Evolutionary conservation across 768 basidiomycete genomes (phyloP).

Genomic region (Russula olivacea): DNA sequence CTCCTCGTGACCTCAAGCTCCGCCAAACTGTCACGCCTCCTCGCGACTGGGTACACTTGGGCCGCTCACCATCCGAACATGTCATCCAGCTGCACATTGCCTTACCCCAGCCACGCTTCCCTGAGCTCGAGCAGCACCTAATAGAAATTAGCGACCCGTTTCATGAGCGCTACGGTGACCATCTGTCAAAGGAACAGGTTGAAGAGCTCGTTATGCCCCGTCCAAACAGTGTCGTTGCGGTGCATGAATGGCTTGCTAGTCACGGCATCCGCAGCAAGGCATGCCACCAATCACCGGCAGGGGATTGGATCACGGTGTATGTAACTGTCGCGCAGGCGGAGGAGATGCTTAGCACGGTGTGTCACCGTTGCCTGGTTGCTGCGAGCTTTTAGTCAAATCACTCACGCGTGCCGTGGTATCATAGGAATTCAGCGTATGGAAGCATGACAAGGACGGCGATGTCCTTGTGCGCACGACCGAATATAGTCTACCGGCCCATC

Average conservation of each 20-base stretch:
- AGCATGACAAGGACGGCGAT: constrained; percentile 45
- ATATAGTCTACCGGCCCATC: constrained; percentile 51
- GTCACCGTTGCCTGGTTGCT: neutral
- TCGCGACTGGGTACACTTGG: constrained; percentile 42
- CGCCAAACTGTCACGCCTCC: constrained; percentile 46
- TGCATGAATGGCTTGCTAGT: constrained; percentile 49
- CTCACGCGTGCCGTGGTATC: neutral
- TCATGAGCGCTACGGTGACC: constrained; percentile 27
- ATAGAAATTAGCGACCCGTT: constrained; percentile 28
- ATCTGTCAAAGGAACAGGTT: constrained; percentile 53
- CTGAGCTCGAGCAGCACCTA: constrained; percentile 27
- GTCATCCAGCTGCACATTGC: constrained; percentile 44
- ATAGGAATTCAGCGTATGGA: constrained; percentile 54
- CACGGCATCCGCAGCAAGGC: constrained; percentile 47
- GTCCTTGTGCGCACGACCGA: constrained; percentile 50
- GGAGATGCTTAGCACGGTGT: constrained; percentile 54
- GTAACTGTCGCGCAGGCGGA: constrained; percentile 51
- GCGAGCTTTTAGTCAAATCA: neutral
- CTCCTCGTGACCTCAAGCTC: constrained; percentile 28
- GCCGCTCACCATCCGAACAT: constrained; percentile 41
- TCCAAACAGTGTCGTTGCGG: constrained; percentile 41
- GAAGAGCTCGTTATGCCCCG: constrained; percentile 53
- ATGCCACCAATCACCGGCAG: constrained; percentile 47
- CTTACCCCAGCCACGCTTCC: constrained; percentile 26
- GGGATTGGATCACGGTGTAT: constrained; percentile 55